Percentiles rank a stretch among this genome's conserved stretches.
These are phyloP conservation scores for Boletus barrowsii DNA, from an alignment of 768 basidiomycete species.

Conservation along the genomic window DNA sequence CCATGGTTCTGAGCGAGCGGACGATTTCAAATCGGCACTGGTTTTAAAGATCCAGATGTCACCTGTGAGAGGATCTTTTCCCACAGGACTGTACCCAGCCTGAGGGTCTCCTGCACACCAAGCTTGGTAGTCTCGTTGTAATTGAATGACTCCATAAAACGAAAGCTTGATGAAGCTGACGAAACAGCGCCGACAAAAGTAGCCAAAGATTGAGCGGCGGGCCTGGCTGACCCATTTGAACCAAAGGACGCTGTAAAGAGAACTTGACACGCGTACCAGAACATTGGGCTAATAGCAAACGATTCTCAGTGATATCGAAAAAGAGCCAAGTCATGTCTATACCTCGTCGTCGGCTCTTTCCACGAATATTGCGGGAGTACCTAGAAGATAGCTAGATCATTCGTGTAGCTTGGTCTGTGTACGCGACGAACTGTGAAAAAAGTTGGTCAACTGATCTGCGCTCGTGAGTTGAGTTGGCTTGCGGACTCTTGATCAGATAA, in stretches of 20 bases:
- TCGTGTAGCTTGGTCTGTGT: background rate
- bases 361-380: constrained; percentile 54
- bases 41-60: constrained; percentile 58
- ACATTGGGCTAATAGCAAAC: constrained; percentile 21
- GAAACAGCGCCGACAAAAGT: constrained; percentile 74
- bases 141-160: constrained; percentile 63
- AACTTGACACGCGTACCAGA: constrained; percentile 18
- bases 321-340: constrained; percentile 6
- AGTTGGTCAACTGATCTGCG: constrained; percentile 60
- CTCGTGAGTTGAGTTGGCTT: constrained; percentile 51
- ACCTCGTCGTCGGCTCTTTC: constrained; percentile 60
- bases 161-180: constrained; percentile 75
- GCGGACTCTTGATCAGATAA: constrained; percentile 15
- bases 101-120: constrained; percentile 54
- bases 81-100: constrained; percentile 47
- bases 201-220: constrained; percentile 77
- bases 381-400: constrained; percentile 32
- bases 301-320: constrained; percentile 7
- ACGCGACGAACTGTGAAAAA: constrained; percentile 42
- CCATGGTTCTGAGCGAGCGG: constrained; percentile 60
- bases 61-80: constrained; percentile 52
- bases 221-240: constrained; percentile 38
- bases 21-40: constrained; percentile 59
- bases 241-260: constrained; percentile 8
- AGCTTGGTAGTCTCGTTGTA: constrained; percentile 62